phyloP scores from a whole-genome alignment of 257 asterid genomes.

The Solanum gandarillasii region DNA sequence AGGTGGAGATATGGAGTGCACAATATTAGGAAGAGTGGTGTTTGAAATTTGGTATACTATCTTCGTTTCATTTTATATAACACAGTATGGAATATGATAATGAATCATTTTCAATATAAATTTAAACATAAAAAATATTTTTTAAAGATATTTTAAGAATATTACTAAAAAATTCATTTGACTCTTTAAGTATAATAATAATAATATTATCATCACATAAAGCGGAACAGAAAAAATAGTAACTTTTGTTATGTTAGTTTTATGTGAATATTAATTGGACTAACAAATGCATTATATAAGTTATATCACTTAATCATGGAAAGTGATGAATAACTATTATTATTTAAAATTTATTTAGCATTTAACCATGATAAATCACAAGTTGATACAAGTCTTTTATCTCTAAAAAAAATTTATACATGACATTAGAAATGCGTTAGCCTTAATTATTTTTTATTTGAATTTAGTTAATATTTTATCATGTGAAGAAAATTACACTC shows the following conservation, averaged over 20 bases:
- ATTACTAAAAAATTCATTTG: too few species aligned
- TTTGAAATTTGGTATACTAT: neutral
- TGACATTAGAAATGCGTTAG: neutral
- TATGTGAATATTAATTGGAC: neutral
- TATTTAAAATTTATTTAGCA: neutral
- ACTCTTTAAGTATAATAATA: too few species aligned
- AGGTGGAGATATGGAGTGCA: neutral
- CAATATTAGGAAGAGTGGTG: neutral
- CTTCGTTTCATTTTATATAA: neutral
- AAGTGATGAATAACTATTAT: neutral
- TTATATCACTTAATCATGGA: neutral
- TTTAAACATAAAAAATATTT: neutral
- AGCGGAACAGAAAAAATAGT: neutral
- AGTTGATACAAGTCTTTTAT: neutral
- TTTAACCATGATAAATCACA: neutral
- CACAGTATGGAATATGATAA: neutral
- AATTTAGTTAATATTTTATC: neutral
- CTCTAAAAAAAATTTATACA: too few species aligned
- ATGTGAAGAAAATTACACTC: neutral
- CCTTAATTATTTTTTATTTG: neutral
- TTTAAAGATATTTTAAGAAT: too few species aligned
- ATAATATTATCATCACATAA: neutral
- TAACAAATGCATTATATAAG: neutral
- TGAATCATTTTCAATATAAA: neutral
- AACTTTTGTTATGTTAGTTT: neutral